phyloP scores from a whole-genome alignment of 2,329 filamentous ascomycete genomes.

The Calonectria montana region DNA sequence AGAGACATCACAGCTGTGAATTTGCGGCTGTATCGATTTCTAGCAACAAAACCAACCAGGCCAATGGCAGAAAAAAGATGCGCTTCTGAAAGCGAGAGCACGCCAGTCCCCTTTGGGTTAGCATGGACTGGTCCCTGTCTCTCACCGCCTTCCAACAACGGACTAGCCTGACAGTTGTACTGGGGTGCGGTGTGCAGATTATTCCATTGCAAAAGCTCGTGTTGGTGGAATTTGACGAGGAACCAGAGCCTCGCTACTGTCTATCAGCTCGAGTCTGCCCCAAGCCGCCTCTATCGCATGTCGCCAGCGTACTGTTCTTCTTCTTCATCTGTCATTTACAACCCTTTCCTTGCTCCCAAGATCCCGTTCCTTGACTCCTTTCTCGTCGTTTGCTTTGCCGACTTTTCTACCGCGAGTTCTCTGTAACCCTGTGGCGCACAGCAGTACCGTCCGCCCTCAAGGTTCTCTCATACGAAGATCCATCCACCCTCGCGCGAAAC shows the following conservation, averaged over 20 bases:
- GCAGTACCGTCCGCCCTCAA: conserved; percentile 15
- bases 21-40: conserved; percentile 12
- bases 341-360: not conserved
- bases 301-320: conserved; percentile 16
- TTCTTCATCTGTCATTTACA: conserved; percentile 11
- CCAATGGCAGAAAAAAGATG: conserved; percentile 40
- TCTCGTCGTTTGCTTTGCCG: not conserved
- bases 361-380: not conserved
- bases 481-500: conserved; percentile 5
- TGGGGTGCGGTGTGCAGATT: conserved; percentile 16
- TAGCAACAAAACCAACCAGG: conserved; percentile 16
- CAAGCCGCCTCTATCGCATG: not conserved
- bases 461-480: conserved; percentile 12
- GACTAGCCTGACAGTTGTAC: conserved; percentile 2
- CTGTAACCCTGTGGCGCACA: conserved; percentile 18
- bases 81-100: not conserved
- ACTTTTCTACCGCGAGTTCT: conserved; percentile 11
- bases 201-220: conserved; percentile 20
- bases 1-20: conserved; percentile 2
- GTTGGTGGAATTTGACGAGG: conserved; percentile 13
- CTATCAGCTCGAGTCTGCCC: not conserved
- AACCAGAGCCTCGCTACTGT: not conserved
- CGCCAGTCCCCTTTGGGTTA: conserved; percentile 13
- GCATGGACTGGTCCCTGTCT: not conserved
- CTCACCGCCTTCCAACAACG: conserved; percentile 24